Percentiles rank a stretch among this genome's conserved stretches.
Conservation (phyloP, 371 early-diverging fungal species). For the Mortierella sp. region DNA sequence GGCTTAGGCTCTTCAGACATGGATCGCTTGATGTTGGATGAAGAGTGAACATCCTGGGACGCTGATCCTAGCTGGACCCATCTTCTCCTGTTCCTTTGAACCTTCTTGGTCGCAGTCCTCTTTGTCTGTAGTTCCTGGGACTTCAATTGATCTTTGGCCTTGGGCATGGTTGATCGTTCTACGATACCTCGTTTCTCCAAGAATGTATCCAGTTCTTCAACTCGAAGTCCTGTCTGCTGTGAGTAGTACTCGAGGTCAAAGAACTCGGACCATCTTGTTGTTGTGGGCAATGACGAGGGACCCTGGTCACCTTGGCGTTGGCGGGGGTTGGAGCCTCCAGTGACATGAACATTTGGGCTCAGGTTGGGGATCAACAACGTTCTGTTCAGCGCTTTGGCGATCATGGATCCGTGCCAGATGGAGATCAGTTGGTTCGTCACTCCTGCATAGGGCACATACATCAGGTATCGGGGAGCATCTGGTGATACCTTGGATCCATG, state of each 20-base stretch:
- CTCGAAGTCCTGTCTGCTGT: constrained; percentile 11
- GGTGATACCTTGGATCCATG: background rate
- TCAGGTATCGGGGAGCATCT: constrained; percentile 19
- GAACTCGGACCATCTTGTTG: constrained; percentile 45
- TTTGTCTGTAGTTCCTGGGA: background rate
- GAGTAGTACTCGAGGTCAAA: constrained; percentile 36
- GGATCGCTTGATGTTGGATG: too few relatives aligned
- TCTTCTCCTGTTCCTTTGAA: constrained; percentile 1
- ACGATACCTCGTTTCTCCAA: constrained; percentile 26
- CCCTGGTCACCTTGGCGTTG: too few relatives aligned
- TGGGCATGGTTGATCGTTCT: constrained; percentile 6
- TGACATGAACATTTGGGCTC: constrained; percentile 46
- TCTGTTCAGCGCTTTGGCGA: constrained; percentile 66
- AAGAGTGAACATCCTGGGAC: background rate
- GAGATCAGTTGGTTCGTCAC: constrained; percentile 48
- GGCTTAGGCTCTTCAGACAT: too few relatives aligned
- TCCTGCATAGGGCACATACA: constrained; percentile 48
- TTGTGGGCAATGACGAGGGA: too few relatives aligned
- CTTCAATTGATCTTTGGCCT: background rate
- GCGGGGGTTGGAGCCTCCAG: constrained; percentile 9
- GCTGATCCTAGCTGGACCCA: constrained; percentile 23
- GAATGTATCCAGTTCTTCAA: constrained; percentile 37
- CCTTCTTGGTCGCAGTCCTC: background rate
- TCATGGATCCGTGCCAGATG: constrained; percentile 49
- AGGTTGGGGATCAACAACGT: constrained; percentile 65